Base-by-base conservation (phyloP, 495 filamentous ascomycete species). In the Lindgomyces ingoldianus region DNA sequence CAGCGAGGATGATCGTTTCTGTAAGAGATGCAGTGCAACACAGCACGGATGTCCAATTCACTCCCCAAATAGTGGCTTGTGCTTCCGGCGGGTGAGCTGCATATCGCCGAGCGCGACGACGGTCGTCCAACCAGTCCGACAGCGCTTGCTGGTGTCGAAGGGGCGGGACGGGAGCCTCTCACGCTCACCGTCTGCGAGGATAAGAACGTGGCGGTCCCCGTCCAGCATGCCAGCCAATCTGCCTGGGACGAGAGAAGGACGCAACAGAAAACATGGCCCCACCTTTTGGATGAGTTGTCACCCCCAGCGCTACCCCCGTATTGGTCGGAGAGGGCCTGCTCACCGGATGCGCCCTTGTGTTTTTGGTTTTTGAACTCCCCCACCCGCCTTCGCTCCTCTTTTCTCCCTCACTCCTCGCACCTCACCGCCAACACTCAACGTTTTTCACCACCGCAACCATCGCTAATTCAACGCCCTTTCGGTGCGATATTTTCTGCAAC, bases 221-320 rank as follows among this genome's bases (percentile, higher is more conserved):
- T 42, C 48, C 46, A 26, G 30, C 64, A 29, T 67, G 21, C 50
- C 67, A 61, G 57, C 62, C 62, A 67, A 67, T 70, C 68, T 70
- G 49, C 60, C 68, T 60, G 62, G 66, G 45, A 51, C 61, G 29
- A 44, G 27, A 27, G 50, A 47, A 61, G 29, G 30, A 61, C 57
- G 8, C 21, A 53, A 52, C 51, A 46, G n/a, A 51, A 24, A 45
- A 24, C 19, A 66, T 67, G 63, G 62, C 63, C 68, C 57, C 63
- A 61, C 68, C 57, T 58, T 68, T 62, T 70, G 68, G 59, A 70
- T 64, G 62, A 66, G 60, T 70, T 64, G 62, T 66, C 68, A 70
- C 62, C 52, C 18, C 60, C 19, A 36, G 41, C 63, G 58, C 63
- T 62, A 66, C 26, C n/a, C 24, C 63, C 50, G 29, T 18, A 50